Percentiles rank a stretch among this genome's conserved stretches.
phyloP scores from a whole-genome alignment of 2,329 filamentous ascomycete species.

The Ophiostoma ulmi region DNA sequence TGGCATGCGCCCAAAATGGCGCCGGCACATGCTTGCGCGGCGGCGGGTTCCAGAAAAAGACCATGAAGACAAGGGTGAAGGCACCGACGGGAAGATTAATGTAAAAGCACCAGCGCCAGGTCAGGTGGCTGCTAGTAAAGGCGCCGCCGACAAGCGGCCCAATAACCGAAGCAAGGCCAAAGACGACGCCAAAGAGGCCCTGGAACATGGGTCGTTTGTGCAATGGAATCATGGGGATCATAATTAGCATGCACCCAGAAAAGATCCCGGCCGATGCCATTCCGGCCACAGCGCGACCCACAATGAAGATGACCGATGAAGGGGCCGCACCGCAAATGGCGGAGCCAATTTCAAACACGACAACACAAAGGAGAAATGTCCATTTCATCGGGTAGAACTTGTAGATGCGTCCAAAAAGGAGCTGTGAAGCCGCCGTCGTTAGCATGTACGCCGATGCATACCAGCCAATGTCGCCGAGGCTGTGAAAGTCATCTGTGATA shows the following conservation, averaged over 20 bases:
- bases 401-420: conserved; percentile 40
- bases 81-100: conserved; percentile 40
- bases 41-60: conserved; percentile 4
- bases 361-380: conserved; percentile 33
- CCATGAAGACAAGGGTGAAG: conserved; percentile 29
- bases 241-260: conserved; percentile 37
- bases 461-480: conserved; percentile 27
- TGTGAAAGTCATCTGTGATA: conserved; percentile 27
- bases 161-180: conserved; percentile 35
- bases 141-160: conserved; percentile 39
- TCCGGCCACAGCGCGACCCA: conserved; percentile 40
- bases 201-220: conserved; percentile 35
- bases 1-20: neutral
- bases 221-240: conserved; percentile 36
- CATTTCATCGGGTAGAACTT: conserved; percentile 37
- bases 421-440: conserved; percentile 31
- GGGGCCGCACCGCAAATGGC: conserved; percentile 40
- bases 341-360: conserved; percentile 39
- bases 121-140: conserved; percentile 34
- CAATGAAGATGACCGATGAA: conserved; percentile 38
- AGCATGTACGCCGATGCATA: conserved; percentile 28
- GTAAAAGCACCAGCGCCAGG: conserved; percentile 40
- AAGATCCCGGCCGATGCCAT: conserved; percentile 39
- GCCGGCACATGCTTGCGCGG: neutral
- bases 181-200: conserved; percentile 37